phyloP scores from a whole-genome alignment of 208 protist genomes.

The Trypanosomatidae sp. region DNA sequence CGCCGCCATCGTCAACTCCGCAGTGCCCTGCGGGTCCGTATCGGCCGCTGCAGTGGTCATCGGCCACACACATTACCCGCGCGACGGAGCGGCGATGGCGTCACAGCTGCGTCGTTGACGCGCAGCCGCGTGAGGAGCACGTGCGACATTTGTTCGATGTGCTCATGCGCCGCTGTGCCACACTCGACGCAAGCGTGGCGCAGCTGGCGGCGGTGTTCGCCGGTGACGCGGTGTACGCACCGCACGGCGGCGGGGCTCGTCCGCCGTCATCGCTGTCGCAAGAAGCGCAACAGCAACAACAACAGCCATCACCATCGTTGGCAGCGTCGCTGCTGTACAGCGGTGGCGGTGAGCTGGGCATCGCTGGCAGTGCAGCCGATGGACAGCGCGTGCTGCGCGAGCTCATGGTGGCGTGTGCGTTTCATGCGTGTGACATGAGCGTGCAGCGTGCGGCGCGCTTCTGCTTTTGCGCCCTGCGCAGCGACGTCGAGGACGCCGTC shows the following conservation, averaged over 20 bases:
- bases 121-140: slow-evolving; percentile 51
- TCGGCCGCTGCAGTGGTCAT: slow-evolving; percentile 67
- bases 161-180: slow-evolving; percentile 38
- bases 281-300: no score
- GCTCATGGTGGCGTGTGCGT: slow-evolving; percentile 58
- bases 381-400: slow-evolving; percentile 22
- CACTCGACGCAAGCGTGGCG: slow-evolving; percentile 29
- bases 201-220: slow-evolving; percentile 30
- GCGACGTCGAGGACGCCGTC: slow-evolving; percentile 64
- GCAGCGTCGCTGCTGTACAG: no score
- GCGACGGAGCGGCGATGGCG: slow-evolving; percentile 44
- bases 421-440: slow-evolving; percentile 38
- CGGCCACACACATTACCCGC: slow-evolving; percentile 30
- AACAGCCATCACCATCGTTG: slow-evolving; percentile 6
- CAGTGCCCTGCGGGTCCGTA: no score
- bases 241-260: no score
- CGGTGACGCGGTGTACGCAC: slow-evolving; percentile 6
- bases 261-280: no score
- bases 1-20: no score
- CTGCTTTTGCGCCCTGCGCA: slow-evolving; percentile 69
- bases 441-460: slow-evolving; percentile 58
- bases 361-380: slow-evolving; percentile 20
- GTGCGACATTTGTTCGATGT: slow-evolving; percentile 80
- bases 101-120: slow-evolving; percentile 36
- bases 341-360: no score